These are phyloP conservation scores for Alternaria arbusti DNA, from an alignment of 2,329 filamentous ascomycete genomes.

Conservation along the genomic window DNA sequence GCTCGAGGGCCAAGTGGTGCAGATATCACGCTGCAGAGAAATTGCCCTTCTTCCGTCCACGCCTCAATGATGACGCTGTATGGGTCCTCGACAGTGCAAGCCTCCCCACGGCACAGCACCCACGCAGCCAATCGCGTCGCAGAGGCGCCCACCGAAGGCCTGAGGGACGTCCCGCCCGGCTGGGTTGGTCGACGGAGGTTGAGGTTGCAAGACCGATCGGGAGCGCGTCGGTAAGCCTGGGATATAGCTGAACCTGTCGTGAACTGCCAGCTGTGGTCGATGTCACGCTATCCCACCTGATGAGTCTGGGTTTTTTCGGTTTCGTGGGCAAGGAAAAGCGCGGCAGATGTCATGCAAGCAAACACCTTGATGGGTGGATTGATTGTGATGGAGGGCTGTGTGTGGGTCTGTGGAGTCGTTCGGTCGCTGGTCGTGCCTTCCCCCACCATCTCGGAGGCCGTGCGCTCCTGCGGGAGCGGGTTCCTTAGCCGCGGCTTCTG, in stretches of 20 bases:
- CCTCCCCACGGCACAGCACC: conserved; percentile 34
- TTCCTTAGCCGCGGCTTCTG: conserved; percentile 6
- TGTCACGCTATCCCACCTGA: neutral
- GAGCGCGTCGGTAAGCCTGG: conserved; percentile 16
- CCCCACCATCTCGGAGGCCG: conserved; percentile 21
- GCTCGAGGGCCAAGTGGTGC: conserved; percentile 42
- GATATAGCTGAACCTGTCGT: conserved; percentile 5
- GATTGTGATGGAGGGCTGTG: conserved; percentile 8
- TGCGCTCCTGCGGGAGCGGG: conserved; percentile 18
- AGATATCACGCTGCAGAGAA: conserved; percentile 40
- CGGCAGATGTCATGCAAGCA: conserved; percentile 4
- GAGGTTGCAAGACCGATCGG: conserved; percentile 33
- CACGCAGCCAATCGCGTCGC: conserved; percentile 34
- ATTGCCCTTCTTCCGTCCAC: conserved; percentile 39
- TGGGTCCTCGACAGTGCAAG: conserved; percentile 37
- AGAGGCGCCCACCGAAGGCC: conserved; percentile 29
- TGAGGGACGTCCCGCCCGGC: conserved; percentile 29
- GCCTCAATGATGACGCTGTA: conserved; percentile 36
- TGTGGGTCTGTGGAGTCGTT: conserved; percentile 13
- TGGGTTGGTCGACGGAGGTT: conserved; percentile 27
- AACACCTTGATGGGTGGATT: conserved; percentile 21
- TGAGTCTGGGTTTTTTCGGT: neutral
- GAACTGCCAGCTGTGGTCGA: neutral
- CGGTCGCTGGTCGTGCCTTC: conserved; percentile 13
- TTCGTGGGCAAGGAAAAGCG: conserved; percentile 1